phyloP scores from a whole-genome alignment of 164 flowering plant species.

The Malania oleifera region DNA sequence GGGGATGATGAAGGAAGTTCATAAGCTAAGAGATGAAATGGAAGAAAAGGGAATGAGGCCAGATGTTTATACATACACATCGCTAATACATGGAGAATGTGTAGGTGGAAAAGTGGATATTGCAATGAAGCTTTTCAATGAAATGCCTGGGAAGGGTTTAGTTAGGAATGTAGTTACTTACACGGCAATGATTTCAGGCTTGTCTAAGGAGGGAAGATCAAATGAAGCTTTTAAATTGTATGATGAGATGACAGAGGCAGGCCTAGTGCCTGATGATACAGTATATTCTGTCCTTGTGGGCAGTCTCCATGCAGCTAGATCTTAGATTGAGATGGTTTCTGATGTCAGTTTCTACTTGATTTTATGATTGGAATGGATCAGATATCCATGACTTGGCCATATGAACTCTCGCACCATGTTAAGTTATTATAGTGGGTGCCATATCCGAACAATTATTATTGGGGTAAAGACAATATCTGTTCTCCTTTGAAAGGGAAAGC shows the following conservation, averaged over 20 bases:
- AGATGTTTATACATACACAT: conserved; percentile 63
- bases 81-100: conserved; percentile 67
- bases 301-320: conserved; percentile 46
- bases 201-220: conserved; percentile 64
- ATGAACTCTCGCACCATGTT: too few species aligned
- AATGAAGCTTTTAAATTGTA: conserved; percentile 71
- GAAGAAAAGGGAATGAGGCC: conserved; percentile 37
- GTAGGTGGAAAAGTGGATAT: conserved; percentile 48
- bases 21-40: conserved; percentile 47
- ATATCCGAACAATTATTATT: too few species aligned
- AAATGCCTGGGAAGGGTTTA: conserved; percentile 43
- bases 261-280: conserved; percentile 61
- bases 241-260: conserved; percentile 61
- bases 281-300: conserved; percentile 59
- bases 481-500: too few species aligned
- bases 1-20: conserved; percentile 56
- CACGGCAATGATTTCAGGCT: conserved; percentile 58
- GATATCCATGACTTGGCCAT: too few species aligned
- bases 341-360: too few species aligned
- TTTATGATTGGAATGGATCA: too few species aligned
- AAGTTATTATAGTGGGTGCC: too few species aligned
- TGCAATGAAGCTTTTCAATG: conserved; percentile 47
- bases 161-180: conserved; percentile 40
- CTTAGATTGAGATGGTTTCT: background rate
- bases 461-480: too few species aligned